Conservation (phyloP, 2,329 filamentous ascomycete genomes). For the Plectosphaerella cucumerina region DNA sequence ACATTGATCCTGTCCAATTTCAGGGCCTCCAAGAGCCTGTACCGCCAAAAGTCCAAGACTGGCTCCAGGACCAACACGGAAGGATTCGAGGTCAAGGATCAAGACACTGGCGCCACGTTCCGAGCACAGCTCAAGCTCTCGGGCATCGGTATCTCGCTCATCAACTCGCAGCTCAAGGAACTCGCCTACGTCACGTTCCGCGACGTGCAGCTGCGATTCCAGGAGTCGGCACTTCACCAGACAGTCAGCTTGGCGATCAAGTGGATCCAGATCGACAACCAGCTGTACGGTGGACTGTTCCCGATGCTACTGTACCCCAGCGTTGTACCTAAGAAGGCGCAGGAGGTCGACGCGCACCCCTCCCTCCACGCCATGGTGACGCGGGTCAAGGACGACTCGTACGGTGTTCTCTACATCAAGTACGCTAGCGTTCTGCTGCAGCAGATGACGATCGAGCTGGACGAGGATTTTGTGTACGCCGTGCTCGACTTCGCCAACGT, state of each 20-base stretch:
- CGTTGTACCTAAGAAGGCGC: constrained; percentile 93
- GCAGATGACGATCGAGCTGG: constrained; percentile 96
- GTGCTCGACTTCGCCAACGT: constrained; percentile 93
- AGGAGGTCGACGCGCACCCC: constrained; percentile 93
- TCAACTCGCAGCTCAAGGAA: constrained; percentile 89
- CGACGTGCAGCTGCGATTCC: constrained; percentile 86
- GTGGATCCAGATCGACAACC: constrained; percentile 99
- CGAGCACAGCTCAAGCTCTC: constrained; percentile 83
- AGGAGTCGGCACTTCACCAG: constrained; percentile 90
- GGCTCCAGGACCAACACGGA: constrained; percentile 48
- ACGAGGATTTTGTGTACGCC: constrained; percentile 97
- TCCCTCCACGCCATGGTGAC: constrained; percentile 91
- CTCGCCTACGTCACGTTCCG: constrained; percentile 90
- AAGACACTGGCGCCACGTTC: constrained; percentile 85
- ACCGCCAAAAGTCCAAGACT: constrained; percentile 56
- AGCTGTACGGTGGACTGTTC: constrained; percentile 96
- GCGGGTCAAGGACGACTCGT: constrained; percentile 95
- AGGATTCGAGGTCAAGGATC: constrained; percentile 90
- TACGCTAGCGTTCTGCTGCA: constrained; percentile 92
- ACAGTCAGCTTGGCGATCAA: constrained; percentile 88
- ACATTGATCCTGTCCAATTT: constrained; percentile 93
- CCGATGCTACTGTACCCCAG: constrained; percentile 96
- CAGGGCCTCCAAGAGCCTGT: constrained; percentile 87
- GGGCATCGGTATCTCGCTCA: constrained; percentile 86
- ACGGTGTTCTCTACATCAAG: constrained; percentile 97